A percentile compares a stretch with the other conserved stretches of the same genome.
Conservation (phyloP, 768 basidiomycete genomes). For the Phanerodontia chrysosporium region DNA sequence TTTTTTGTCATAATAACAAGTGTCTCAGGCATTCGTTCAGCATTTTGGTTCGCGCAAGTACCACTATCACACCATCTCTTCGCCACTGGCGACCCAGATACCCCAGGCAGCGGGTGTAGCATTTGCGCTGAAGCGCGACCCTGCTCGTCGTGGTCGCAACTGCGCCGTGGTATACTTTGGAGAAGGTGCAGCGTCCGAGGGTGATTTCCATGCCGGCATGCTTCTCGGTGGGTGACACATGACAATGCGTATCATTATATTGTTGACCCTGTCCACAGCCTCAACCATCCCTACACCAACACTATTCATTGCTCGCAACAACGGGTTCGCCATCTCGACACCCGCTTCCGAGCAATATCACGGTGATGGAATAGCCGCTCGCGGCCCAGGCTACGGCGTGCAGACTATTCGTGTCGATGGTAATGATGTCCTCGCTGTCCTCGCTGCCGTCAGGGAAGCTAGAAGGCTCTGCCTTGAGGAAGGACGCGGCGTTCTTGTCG, state of each 20-base stretch:
- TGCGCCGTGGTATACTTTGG: constrained; percentile 90
- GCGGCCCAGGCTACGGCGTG: constrained; percentile 90
- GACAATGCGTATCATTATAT: neutral
- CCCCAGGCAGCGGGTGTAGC: constrained; percentile 88
- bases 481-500: constrained; percentile 77
- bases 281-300: constrained; percentile 74
- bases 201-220: constrained; percentile 92
- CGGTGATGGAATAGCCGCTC: constrained; percentile 89
- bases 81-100: constrained; percentile 90
- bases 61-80: constrained; percentile 94
- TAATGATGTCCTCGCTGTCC: constrained; percentile 86
- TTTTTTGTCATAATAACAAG: neutral
- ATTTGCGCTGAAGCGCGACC: constrained; percentile 83
- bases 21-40: constrained; percentile 35
- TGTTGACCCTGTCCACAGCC: constrained; percentile 28
- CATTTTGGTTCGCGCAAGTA: constrained; percentile 82
- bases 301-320: constrained; percentile 73
- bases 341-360: constrained; percentile 85
- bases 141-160: constrained; percentile 58
- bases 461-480: constrained; percentile 68
- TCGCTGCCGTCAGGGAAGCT: constrained; percentile 68
- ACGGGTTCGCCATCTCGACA: constrained; percentile 94
- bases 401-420: constrained; percentile 92
- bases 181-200: constrained; percentile 92
- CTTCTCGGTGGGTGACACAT: constrained; percentile 37